Evolutionary conservation across 2,329 filamentous ascomycete genomes (phyloP), one percentile per base, ranked within the genome.

Genomic region (Zymoseptoria brevis): DNA sequence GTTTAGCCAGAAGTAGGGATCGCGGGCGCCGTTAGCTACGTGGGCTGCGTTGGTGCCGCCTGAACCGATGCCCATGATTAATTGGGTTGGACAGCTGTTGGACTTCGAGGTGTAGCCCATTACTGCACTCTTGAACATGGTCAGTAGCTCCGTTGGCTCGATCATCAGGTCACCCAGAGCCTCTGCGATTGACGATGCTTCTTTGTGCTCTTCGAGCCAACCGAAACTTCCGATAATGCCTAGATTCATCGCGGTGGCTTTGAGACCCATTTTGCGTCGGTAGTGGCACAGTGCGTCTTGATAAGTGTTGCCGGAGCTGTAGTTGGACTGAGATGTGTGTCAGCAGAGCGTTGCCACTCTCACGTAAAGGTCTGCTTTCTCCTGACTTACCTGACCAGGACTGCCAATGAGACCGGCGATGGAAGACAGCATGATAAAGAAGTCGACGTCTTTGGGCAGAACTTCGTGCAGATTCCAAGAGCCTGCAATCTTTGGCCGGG

Each of bases 391-490:
- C 26, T 50, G 45, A 50, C 45, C 45, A 50, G 45, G 45, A 19
- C 19, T 50, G 45, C 45, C 45, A 19, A 50, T 50, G 45, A 50
- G 16, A 3, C 80, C 81, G 0, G 79, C 76, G 1, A 80, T 77
- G 35, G 79, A 82, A 26, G 81, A 80, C 8, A 84, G 72, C 35
- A 83, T 77, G 50, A 83, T 64, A 62, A 82, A 80, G 66, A 78
- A 75, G 58, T 75, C 67, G 61, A 75, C 30, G 19, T 50, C 16
- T n/a, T n/a, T n/a, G 16, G 45, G 45, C 3, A 50, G 45, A 4
- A 21, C 45, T n/a, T n/a, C 45, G 45, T n/a, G 16, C 45, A 50
- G 45, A 21, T 50, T 50, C 16, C 19, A 7, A n/a, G 45, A 50
- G 45, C 45, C 45, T n/a, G 45, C 16, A 50, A 50, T 21, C 19